Conservation (phyloP, 805 yeast species). For the Millerago galiae region DNA sequence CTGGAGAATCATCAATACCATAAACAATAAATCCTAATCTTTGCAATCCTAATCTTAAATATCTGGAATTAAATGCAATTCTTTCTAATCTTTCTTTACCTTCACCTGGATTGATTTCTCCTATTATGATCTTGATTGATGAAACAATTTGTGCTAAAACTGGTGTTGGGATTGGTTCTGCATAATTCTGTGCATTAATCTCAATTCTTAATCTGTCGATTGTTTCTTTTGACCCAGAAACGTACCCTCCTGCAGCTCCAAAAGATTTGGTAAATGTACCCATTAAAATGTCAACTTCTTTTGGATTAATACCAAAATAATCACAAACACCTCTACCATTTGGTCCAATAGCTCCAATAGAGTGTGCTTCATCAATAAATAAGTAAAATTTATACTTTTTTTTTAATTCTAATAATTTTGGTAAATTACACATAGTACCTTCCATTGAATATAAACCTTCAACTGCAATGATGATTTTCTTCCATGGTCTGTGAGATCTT, state of each 20-base stretch:
- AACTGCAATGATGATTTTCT: constrained; percentile 75
- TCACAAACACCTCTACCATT: constrained; percentile 93
- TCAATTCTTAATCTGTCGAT: constrained; percentile 72
- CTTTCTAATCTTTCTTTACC: constrained; percentile 87
- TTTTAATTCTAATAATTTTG: constrained; percentile 64
- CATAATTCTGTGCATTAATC: constrained; percentile 65
- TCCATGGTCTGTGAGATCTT: constrained; percentile 94
- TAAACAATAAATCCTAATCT: constrained; percentile 89
- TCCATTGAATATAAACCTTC: constrained; percentile 81
- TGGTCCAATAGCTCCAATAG: constrained; percentile 98
- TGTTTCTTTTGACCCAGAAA: constrained; percentile 66
- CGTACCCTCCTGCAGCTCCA: constrained; percentile 98
- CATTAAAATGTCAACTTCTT: constrained; percentile 81
- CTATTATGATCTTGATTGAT: constrained; percentile 71
- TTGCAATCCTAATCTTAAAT: constrained; percentile 83
- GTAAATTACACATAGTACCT: constrained; percentile 76
- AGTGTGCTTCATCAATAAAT: constrained; percentile 96
- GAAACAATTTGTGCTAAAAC: constrained; percentile 83
- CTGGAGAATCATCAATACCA: constrained; percentile 96
- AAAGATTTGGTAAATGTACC: constrained; percentile 97
- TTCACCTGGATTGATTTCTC: constrained; percentile 85
- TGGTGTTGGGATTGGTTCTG: constrained; percentile 88
- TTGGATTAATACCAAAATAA: constrained; percentile 75
- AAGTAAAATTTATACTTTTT: constrained; percentile 82
- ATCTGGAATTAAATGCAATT: constrained; percentile 93